Evolutionary conservation across 2,329 filamentous ascomycete species (phyloP), one percentile per base, ranked within the genome.

Genomic region (Onygena corvina): DNA sequence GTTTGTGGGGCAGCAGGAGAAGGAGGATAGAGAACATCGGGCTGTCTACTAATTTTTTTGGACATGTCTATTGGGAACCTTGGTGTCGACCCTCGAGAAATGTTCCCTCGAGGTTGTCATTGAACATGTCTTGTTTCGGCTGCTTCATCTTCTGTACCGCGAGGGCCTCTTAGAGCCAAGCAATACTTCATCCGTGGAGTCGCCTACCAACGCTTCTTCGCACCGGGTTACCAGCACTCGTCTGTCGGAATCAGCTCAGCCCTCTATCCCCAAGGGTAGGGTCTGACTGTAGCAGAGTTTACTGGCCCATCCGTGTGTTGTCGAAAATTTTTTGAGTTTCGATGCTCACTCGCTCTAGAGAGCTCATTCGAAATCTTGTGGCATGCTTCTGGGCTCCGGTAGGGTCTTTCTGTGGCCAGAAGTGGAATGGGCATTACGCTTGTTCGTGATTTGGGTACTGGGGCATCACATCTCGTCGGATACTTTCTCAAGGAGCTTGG

Each of bases 221-320:
- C 67, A 67, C 49, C 58, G 58, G 59, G 53, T 29, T 47, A 29
- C 46, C 46, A 38, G 57, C 61, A 67, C 69, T 68, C 72, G 75
- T 76, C 79, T 74, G 77, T 70, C 77, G 60, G 77, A 77, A 79
- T 67, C 75, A 69, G 67, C 63, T 62, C 60, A 58, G 55, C 42
- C 38, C 12, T 33, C 20, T 40, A 21, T 52, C 46, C 27, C 23
- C 33, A 51, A 54, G 46, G 38, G 52, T 53, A 59, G 60, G 53
- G 56, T 45, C n/a, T 5, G 30, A 58, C 63, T 65, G 71, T 67
- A 76, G 77, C 77, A 76, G 79, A 76, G 72, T 73, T 69, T 56
- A 65, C 63, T 51, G 62, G 64, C 57, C 62, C 59, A 60, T 66
- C 64, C 62, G 67, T 65, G 66, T 64, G 69, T 58, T 38, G 48